Percentiles rank a stretch among this genome's conserved stretches.
Conservation (phyloP, 305 asterid genomes). For the Fraxinus velutina region DNA sequence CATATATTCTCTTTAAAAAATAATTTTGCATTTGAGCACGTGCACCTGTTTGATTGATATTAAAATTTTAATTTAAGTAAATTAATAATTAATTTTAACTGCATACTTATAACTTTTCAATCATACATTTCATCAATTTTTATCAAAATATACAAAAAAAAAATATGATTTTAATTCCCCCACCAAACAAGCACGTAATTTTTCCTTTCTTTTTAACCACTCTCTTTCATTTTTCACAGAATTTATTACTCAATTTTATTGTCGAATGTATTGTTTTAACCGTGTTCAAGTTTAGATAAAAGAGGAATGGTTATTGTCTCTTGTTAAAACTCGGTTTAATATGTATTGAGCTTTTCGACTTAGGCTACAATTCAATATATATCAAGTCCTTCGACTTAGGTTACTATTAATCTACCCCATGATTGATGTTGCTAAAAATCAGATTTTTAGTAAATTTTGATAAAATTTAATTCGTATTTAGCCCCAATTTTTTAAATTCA, state of each 20-base stretch:
- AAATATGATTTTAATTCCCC: too few relatives aligned
- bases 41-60: too few relatives aligned
- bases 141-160: too few relatives aligned
- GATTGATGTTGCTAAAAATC: not conserved
- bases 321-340: not conserved
- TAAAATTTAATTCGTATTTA: too few relatives aligned
- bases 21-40: not conserved
- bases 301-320: too few relatives aligned
- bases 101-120: too few relatives aligned
- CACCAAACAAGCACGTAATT: not conserved
- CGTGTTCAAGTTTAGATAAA: not conserved
- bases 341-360: not conserved
- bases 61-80: too few relatives aligned
- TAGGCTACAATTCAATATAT: not conserved
- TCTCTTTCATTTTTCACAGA: not conserved
- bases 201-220: too few relatives aligned
- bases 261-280: not conserved
- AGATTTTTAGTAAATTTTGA: too few relatives aligned
- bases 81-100: too few relatives aligned
- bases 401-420: not conserved
- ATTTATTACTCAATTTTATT: not conserved
- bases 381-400: not conserved
- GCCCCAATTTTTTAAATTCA: not conserved
- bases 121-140: too few relatives aligned
- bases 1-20: not conserved